Evolutionary conservation across 257 asterid genomes (phyloP).

Genomic region (Solanum phureja): DNA sequence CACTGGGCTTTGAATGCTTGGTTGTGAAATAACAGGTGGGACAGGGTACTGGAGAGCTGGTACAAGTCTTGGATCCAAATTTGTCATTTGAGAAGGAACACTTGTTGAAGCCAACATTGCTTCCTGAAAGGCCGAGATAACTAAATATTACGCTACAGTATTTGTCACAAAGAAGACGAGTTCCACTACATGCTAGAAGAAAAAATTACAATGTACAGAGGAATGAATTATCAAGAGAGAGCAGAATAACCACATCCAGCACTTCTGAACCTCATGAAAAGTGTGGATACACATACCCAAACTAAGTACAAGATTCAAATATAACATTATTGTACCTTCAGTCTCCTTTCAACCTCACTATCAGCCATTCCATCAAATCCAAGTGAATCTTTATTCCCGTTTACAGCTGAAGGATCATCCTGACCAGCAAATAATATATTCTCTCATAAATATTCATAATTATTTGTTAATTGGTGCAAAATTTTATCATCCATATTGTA

Average conservation of each 20-base stretch:
- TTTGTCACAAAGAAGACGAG: not conserved
- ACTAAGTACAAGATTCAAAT: slow-evolving; percentile 1
- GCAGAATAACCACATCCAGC: not conserved
- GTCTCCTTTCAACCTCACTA: slow-evolving; percentile 82
- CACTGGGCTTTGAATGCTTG: slow-evolving; percentile 41
- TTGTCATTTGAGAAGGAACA: slow-evolving; percentile 34
- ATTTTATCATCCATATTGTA: not conserved
- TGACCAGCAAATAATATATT: slow-evolving; percentile 18
- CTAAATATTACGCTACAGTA: not conserved
- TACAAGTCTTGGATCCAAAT: slow-evolving; percentile 51
- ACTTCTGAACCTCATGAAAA: not conserved
- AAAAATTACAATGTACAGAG: not conserved
- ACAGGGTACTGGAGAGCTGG: slow-evolving; percentile 35
- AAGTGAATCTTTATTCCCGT: slow-evolving; percentile 59
- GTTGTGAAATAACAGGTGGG: slow-evolving; percentile 36
- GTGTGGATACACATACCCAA: not conserved
- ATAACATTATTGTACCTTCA: slow-evolving; percentile 51
- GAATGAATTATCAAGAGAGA: not conserved
- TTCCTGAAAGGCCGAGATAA: slow-evolving; percentile 44
- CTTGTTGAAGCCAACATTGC: slow-evolving; percentile 56
- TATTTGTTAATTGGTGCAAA: not conserved
- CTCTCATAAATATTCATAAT: slow-evolving; percentile 1
- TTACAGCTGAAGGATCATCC: slow-evolving; percentile 68
- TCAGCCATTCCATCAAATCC: slow-evolving; percentile 88
- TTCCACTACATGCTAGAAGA: not conserved